Evolutionary conservation across 148 eudicot species (phyloP).

Genomic region (Fagopyrum homotropicum): DNA sequence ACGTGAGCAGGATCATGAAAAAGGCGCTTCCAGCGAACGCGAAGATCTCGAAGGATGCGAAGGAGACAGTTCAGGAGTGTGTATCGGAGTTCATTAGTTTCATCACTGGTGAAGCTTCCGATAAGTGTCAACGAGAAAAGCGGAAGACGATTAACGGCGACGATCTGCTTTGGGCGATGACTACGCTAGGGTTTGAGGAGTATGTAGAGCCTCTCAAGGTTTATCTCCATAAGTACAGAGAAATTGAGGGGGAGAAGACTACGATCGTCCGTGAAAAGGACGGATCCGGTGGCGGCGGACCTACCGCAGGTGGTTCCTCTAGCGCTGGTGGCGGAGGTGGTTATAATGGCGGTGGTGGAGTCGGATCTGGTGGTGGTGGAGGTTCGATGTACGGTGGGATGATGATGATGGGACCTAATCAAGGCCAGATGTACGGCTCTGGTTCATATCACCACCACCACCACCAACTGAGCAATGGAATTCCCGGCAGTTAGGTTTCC

Average conservation of each 20-base stretch:
- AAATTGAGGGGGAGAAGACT: constrained; percentile 45
- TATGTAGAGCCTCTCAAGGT: constrained; percentile 47
- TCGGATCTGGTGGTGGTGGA: no score
- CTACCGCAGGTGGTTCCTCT: no score
- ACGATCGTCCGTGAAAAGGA: background rate
- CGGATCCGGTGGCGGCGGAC: no score
- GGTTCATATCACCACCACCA: no score
- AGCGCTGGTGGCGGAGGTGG: no score
- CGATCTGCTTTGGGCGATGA: constrained; percentile 60
- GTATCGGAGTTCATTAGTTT: constrained; percentile 57
- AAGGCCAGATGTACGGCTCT: no score
- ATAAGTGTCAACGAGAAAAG: constrained; percentile 52
- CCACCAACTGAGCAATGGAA: no score
- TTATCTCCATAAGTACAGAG: constrained; percentile 46
- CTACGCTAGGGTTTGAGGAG: constrained; percentile 51
- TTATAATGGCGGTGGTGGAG: no score
- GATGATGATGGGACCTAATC: no score
- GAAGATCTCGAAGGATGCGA: constrained; percentile 49
- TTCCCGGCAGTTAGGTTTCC: no score
- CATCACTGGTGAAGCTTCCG: constrained; percentile 51
- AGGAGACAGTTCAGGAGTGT: constrained; percentile 54
- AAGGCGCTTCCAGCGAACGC: constrained; percentile 50
- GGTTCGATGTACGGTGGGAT: no score
- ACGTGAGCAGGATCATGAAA: constrained; percentile 53
- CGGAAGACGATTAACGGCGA: constrained; percentile 59